Base-by-base conservation (phyloP, 352 stramenopile genomes). In the Phytophthora palmivora region DNA sequence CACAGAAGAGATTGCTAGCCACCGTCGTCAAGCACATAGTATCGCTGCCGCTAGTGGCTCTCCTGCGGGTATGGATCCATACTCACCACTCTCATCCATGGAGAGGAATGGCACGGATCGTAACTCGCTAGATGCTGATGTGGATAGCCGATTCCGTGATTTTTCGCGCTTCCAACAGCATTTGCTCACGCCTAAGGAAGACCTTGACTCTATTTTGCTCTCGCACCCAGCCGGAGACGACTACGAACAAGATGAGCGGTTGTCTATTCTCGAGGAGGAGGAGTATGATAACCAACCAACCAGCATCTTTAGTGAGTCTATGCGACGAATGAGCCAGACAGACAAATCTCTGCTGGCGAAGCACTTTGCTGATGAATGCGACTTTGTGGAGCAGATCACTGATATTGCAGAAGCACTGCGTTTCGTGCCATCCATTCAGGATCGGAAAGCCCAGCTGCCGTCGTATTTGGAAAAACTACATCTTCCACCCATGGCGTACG, bases 351-450 rank as follows among this genome's bases (percentile, higher is more conserved):
- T 95, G 9, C 58, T 96, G 22, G 86, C 85, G 2, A 89, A 92
- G 51, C 84, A 94, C 56, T 96, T 95, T 56, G 82, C 79, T 10
- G 87, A 94, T 43, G 87, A 97, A 58, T 94, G 88, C 46, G 81
- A 93, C 48, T 97, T 96, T 51, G 88, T 96, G 7, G 76, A 96
- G 69, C 87, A 95, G 51, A 91, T 96, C 44, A 97, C 88, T 2
- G 84, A 93, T 45, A 92, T 96, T 57, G 84, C 88, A 0, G 88
- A 96, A 48, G 71, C 75, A 2, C 59, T 97, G 39, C 85, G 89
- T 4, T 94, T 95, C 33, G 82, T 96, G n/a, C 78, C 85, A 11
- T 86, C 81, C 30, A 76, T 93, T 51, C 67, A 84, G 22, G 84
- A 96, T 28, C 79, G 89, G 9, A 96, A 95, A 62, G 79, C 89